Conservation (phyloP, 192 early-diverging fungal genomes). For the Spizellomyces sp. region DNA sequence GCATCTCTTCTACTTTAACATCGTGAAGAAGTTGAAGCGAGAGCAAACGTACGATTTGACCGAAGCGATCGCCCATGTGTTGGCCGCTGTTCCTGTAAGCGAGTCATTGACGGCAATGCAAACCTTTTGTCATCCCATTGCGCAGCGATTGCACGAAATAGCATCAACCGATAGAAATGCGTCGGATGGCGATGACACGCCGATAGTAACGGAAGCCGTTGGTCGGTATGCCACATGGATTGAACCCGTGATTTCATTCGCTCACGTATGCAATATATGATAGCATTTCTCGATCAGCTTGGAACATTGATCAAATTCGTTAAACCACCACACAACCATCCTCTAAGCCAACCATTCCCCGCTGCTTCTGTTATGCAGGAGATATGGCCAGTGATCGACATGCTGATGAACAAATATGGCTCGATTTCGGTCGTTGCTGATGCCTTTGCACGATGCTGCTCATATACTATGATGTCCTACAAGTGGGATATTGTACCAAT, state of each 20-base stretch:
- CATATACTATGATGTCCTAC: conserved; percentile 61
- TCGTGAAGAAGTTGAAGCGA: conserved; percentile 65
- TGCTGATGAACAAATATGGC: conserved; percentile 57
- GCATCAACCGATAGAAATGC: conserved; percentile 44
- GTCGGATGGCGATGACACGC: conserved; percentile 41
- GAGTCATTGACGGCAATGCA: conserved; percentile 64
- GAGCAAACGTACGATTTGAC: conserved; percentile 80
- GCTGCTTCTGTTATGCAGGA: conserved; percentile 65
- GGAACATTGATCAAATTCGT: conserved; percentile 27
- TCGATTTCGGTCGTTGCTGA: conserved; percentile 49
- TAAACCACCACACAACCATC: conserved; percentile 32
- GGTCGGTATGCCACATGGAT: conserved; percentile 12
- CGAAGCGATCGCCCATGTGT: conserved; percentile 85
- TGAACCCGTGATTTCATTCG: too few species aligned
- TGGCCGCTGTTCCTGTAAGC: conserved; percentile 73
- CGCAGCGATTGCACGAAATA: conserved; percentile 68
- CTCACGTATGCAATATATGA: background rate
- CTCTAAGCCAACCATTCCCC: conserved; percentile 52
- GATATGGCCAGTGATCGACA: conserved; percentile 75
- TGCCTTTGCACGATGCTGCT: conserved; percentile 58
- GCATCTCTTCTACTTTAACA: conserved; percentile 80
- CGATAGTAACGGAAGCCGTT: conserved; percentile 21
- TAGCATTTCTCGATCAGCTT: conserved; percentile 44
- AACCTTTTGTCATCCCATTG: conserved; percentile 74
- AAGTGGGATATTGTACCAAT: conserved; percentile 55